A percentile compares a stretch with the other conserved stretches of the same genome.
phyloP scores from a whole-genome alignment of 129 eudicot genomes.

The Artemisia tridentata region DNA sequence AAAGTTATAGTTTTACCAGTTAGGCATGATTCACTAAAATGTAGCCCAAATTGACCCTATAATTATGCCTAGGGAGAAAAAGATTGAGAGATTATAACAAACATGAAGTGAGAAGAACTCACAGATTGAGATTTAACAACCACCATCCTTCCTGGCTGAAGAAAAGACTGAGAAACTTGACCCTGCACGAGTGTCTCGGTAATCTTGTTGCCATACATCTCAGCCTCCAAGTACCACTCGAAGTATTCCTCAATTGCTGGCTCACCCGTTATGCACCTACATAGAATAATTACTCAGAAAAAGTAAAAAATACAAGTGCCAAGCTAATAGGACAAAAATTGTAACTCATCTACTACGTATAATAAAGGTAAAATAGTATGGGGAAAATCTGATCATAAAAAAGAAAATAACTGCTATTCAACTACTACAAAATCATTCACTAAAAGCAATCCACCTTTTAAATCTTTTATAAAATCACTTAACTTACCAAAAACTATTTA shows the following conservation, averaged over 20 bases:
- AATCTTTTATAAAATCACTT: neutral
- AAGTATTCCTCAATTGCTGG: slow-evolving; percentile 94
- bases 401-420: no score
- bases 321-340: neutral
- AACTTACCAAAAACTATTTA: neutral
- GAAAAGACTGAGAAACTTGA: slow-evolving; percentile 56
- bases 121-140: slow-evolving; percentile 88
- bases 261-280: slow-evolving; percentile 97
- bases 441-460: no score
- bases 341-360: neutral
- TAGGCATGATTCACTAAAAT: neutral
- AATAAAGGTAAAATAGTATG: neutral
- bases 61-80: neutral
- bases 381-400: neutral
- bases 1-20: neutral
- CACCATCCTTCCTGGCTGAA: slow-evolving; percentile 78
- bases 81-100: neutral
- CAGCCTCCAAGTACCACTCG: slow-evolving; percentile 80
- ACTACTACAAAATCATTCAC: no score
- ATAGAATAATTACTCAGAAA: slow-evolving; percentile 13
- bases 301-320: neutral
- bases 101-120: slow-evolving; percentile 39
- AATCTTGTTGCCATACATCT: slow-evolving; percentile 56
- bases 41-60: neutral
- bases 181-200: slow-evolving; percentile 72